Conservation (phyloP, 2,329 filamentous ascomycete genomes). For the Harringtonia lauricola region DNA sequence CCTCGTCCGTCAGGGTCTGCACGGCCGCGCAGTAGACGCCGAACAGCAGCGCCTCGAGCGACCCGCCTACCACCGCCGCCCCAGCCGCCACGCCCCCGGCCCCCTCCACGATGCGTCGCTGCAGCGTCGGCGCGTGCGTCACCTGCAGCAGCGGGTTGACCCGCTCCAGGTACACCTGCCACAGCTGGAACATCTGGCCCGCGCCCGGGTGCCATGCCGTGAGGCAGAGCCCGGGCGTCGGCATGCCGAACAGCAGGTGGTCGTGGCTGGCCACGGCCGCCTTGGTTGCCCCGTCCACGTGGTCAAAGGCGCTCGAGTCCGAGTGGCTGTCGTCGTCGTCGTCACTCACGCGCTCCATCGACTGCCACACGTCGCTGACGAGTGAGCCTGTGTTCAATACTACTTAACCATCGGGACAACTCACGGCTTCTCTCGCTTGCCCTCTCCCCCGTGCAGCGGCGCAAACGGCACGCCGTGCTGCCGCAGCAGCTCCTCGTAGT, state of each 20-base stretch:
- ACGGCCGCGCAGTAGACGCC: slow-evolving; percentile 34
- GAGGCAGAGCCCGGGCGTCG: slow-evolving; percentile 28
- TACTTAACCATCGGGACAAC: too few relatives aligned
- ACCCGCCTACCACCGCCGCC: slow-evolving; percentile 15
- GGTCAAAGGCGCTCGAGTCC: not conserved
- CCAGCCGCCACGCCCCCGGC: slow-evolving; percentile 28
- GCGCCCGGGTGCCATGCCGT: slow-evolving; percentile 37
- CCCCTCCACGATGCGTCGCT: slow-evolving; percentile 39
- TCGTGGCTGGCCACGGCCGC: slow-evolving; percentile 22
- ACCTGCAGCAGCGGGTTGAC: slow-evolving; percentile 49
- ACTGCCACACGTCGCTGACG: too few relatives aligned
- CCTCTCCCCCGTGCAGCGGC: slow-evolving; percentile 18
- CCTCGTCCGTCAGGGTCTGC: slow-evolving; percentile 28
- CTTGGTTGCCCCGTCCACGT: not conserved
- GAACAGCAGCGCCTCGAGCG: slow-evolving; percentile 46
- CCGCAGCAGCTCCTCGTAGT: slow-evolving; percentile 45
- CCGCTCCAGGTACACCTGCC: slow-evolving; percentile 48
- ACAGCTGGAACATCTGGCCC: slow-evolving; percentile 35
- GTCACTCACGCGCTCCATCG: too few relatives aligned
- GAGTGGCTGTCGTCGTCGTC: slow-evolving; percentile 13
- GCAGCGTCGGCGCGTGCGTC: slow-evolving; percentile 43
- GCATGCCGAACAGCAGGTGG: slow-evolving; percentile 40
- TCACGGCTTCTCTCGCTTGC: too few relatives aligned
- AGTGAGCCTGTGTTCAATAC: too few relatives aligned
- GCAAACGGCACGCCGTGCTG: slow-evolving; percentile 45